Conservation (phyloP, 768 basidiomycete genomes). For the Mycena alexandri region DNA sequence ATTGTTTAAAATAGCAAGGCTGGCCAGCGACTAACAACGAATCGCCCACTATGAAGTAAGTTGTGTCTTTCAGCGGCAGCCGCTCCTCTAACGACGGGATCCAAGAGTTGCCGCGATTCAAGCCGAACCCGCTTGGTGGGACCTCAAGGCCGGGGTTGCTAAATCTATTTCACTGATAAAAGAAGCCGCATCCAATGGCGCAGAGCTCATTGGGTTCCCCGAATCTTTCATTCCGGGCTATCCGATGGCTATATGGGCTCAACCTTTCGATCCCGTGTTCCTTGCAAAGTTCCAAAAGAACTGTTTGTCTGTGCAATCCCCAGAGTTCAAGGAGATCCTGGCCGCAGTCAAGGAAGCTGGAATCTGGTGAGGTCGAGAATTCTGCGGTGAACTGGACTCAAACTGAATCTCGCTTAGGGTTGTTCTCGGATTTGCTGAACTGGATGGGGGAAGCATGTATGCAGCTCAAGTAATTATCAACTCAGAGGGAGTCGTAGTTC, state of each 20-base stretch:
- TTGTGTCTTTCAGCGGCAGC: too few species aligned
- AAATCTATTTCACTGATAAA: slow-evolving; percentile 35
- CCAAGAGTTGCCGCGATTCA: slow-evolving; percentile 38
- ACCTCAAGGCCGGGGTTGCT: slow-evolving; percentile 33
- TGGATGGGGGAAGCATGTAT: slow-evolving; percentile 37
- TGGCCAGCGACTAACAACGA: too few species aligned
- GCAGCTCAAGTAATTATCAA: slow-evolving; percentile 35
- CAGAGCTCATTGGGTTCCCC: slow-evolving; percentile 39
- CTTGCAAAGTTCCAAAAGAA: slow-evolving; percentile 34
- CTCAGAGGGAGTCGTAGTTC: slow-evolving; percentile 31
- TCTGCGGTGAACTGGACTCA: neutral
- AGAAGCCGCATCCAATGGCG: slow-evolving; percentile 38
- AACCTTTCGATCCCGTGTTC: slow-evolving; percentile 32
- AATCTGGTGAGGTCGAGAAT: slow-evolving; percentile 26
- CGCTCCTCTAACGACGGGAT: too few species aligned
- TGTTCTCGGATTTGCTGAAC: slow-evolving; percentile 36
- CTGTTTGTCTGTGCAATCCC: slow-evolving; percentile 24
- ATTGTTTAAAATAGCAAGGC: too few species aligned
- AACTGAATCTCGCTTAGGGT: slow-evolving; percentile 28
- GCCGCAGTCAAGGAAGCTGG: slow-evolving; percentile 33
- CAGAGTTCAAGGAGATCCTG: slow-evolving; percentile 34
- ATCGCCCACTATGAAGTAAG: too few species aligned
- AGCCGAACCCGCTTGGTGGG: slow-evolving; percentile 39
- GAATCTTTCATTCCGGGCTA: slow-evolving; percentile 42
- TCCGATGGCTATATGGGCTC: slow-evolving; percentile 37